Base-by-base conservation (phyloP, 2,329 filamentous ascomycete species). In the Ophiocordyceps camponoti-floridani region DNA sequence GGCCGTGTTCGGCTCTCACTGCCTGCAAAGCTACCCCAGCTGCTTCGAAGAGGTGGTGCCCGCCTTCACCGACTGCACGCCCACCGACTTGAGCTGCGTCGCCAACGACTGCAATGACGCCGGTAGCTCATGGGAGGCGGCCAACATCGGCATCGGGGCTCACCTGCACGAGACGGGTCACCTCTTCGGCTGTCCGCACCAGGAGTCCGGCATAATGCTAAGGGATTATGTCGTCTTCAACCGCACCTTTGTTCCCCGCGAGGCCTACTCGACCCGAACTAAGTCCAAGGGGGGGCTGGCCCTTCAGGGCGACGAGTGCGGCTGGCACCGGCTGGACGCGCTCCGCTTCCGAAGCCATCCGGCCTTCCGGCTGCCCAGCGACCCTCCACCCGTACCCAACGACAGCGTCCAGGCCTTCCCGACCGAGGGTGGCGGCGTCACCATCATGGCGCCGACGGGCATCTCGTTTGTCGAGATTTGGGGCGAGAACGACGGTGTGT, bases 91-190 rank as follows among this genome's bases (percentile, higher is more conserved):
- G 10, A 73, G 77, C 37, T 74, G 75, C 53, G 78, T 94, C 35
- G 82, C 83, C 14, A 94, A 95, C 54, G 85, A 94, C 58, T 85
- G 79, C 59, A 82, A 83, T 52, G 84, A 94, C 51, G 81, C 80
- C 7, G 88, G 88, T 23, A 94, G 84, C 57, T 91, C 79, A 42
- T 96, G 89, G 89, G 89, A 96, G 59, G 79, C 87, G n/a, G 87
- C 85, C 26, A 94, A 89, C 53, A 82, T 94, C 48, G 88, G 88
- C 28, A 93, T 96, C 50, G 89, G 89, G 8, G 88, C 86, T 10
- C 89, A 96, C 60, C 62, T 96, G 42, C 89, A 94, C 60, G 87
- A 95, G 62, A 82, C 82, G 1, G 89, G 89, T 4, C 89, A 94
- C 62, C 62, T 94, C 19, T 83, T 96, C 52, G 89, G 89, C 43